phyloP scores from a whole-genome alignment of 73 alveolate species.

The Paramecium octaurelia region DNA sequence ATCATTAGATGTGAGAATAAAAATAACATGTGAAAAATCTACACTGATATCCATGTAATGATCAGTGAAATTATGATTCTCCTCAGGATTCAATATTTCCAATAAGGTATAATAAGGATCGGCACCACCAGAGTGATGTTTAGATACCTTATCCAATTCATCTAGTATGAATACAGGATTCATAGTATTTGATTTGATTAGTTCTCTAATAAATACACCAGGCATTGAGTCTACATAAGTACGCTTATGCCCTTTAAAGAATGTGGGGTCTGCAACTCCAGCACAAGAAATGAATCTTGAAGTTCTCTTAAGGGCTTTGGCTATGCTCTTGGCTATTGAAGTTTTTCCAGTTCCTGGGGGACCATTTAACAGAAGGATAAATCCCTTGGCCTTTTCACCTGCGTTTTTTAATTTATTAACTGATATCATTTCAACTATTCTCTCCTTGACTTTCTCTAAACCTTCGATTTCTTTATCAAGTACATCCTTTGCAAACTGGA shows the following conservation, averaged over 20 bases:
- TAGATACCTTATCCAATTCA: constrained; percentile 82
- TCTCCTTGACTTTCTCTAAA: constrained; percentile 73
- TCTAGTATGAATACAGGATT: constrained; percentile 83
- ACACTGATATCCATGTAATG: constrained; percentile 78
- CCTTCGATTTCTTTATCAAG: constrained; percentile 73
- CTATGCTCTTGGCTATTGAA: constrained; percentile 79
- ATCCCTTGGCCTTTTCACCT: constrained; percentile 66
- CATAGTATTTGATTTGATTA: constrained; percentile 67
- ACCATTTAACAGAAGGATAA: constrained; percentile 78
- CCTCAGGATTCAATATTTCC: constrained; percentile 81
- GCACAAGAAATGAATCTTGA: constrained; percentile 79
- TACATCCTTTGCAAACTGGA: constrained; percentile 63
- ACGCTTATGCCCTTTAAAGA: constrained; percentile 79
- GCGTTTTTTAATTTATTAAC: constrained; percentile 76
- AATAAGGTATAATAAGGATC: constrained; percentile 68
- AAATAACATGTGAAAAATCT: constrained; percentile 77
- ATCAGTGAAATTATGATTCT: constrained; percentile 72
- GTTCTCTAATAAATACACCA: constrained; percentile 76
- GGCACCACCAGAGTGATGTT: constrained; percentile 48
- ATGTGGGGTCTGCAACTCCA: constrained; percentile 81
- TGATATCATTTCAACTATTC: constrained; percentile 83
- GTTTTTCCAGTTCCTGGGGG: constrained; percentile 92
- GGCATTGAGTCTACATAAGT: constrained; percentile 86
- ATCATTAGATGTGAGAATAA: constrained; percentile 79
- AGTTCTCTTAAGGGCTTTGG: constrained; percentile 74